Conservation (phyloP, 1,284 basidiomycete species). For the Peniophora sp. region DNA sequence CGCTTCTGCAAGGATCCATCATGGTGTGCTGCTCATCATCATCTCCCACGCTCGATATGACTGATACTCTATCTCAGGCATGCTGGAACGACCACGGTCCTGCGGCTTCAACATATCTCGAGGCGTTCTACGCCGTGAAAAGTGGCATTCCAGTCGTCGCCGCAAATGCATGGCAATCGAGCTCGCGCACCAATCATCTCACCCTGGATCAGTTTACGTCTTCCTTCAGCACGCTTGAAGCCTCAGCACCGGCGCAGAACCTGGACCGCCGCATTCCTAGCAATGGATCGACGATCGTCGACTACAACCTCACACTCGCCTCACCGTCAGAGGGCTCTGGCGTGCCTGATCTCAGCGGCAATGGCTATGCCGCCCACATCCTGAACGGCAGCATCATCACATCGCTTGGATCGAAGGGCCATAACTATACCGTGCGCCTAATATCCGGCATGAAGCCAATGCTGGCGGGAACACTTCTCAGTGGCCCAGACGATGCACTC, state of each 20-base stretch:
- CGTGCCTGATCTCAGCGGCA: constrained; percentile 15
- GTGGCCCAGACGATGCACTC: constrained; percentile 14
- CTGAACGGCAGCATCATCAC: constrained; percentile 14
- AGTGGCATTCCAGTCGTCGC: constrained; percentile 18
- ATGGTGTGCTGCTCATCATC: constrained; percentile 11
- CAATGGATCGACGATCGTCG: constrained; percentile 12
- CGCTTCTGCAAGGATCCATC: constrained; percentile 18
- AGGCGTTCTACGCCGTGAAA: constrained; percentile 22
- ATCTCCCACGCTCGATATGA: background rate
- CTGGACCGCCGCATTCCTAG: constrained; percentile 18
- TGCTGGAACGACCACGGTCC: constrained; percentile 24
- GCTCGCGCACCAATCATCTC: constrained; percentile 16
- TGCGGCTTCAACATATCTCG: constrained; percentile 21
- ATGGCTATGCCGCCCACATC: constrained; percentile 15
- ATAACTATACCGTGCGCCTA: constrained; percentile 24
- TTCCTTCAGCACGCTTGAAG: constrained; percentile 17
- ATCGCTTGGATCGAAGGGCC: constrained; percentile 25
- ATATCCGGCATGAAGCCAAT: constrained; percentile 9
- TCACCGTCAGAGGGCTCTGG: background rate
- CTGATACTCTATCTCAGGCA: constrained; percentile 9
- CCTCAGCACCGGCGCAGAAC: constrained; percentile 22
- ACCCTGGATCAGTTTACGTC: constrained; percentile 17
- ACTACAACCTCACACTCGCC: constrained; percentile 9
- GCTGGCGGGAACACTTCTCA: constrained; percentile 12
- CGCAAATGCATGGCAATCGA: constrained; percentile 20